phyloP scores from a whole-genome alignment of 345 rosid species.

The Moricandia arvensis region DNA sequence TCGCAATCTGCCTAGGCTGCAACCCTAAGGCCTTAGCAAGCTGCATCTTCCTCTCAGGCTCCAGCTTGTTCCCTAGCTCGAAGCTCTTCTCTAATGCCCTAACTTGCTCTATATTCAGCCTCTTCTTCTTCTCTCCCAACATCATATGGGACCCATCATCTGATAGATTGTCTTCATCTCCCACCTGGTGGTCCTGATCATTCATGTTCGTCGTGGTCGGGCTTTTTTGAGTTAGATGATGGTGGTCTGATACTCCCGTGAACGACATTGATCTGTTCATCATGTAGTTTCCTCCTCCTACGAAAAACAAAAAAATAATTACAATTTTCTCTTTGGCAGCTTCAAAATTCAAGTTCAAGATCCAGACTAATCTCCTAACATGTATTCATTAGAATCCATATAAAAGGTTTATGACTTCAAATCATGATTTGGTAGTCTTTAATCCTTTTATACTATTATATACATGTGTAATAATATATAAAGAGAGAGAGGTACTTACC shows the following conservation, averaged over 20 bases:
- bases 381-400: neutral
- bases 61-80: constrained; percentile 74
- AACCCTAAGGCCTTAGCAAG: constrained; percentile 66
- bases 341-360: neutral
- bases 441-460: neutral
- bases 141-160: constrained; percentile 74
- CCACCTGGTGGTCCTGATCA: constrained; percentile 40
- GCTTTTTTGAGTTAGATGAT: constrained; percentile 37
- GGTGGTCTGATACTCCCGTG: constrained; percentile 46
- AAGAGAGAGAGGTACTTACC: constrained; percentile 37
- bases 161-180: constrained; percentile 66
- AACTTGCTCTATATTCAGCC: constrained; percentile 71
- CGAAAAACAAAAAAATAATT: neutral
- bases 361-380: neutral
- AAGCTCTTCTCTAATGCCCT: constrained; percentile 75
- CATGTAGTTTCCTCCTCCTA: constrained; percentile 56
- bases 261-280: constrained; percentile 83
- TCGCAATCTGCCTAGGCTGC: constrained; percentile 71
- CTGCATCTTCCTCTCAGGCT: constrained; percentile 72
- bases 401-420: neutral
- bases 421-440: neutral
- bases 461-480: neutral
- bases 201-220: constrained; percentile 25
- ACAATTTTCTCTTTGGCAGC: neutral
- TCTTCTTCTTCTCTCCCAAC: constrained; percentile 72